Evolutionary conservation across 495 filamentous ascomycete species (phyloP), one percentile per base, ranked within the genome.

Genomic region (Staphylotrichum tortipilum): DNA sequence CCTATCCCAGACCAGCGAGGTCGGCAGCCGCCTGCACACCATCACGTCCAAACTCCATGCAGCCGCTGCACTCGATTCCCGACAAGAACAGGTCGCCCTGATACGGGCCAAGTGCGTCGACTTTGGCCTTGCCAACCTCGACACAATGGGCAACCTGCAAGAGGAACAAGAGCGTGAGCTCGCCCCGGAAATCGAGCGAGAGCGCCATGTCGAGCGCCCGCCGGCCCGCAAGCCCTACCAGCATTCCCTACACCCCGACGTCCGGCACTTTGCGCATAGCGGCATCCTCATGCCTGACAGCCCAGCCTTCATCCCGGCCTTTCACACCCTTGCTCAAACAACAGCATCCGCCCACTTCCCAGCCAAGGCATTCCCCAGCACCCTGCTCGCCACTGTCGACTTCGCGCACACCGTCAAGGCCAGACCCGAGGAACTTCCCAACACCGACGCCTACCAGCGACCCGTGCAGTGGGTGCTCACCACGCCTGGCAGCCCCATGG

Each of bases 111-210:
- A 76, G 49, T 74, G 77, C 6, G 59, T 73, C 4, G 61, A 63
- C n/a, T 58, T 55, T 29, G 31, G 57, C 23, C 44, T 58, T 31
- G 30, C 22, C 7, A 14, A 46, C 12, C 31, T 37, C 7, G 33
- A 47, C 19, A 1, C 44, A 4, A 37, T 37, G 44, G 33, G 22
- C 12, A 6, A 17, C 49, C 64, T 85, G 3, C 69, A 83, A 12
- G 82, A 89, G 58, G 83, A 87, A 54, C 82, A 86, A 44, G 84
- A 88, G 58, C 72, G 83, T 0, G 82, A 89, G 53, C 67, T 87
- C 0, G 71, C 76, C 0, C 78, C 77, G 2, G 82, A 88, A 51
- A 68, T 78, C 22, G 77, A 86, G 53, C 65, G 69, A 34, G 80
- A 88, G 49, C 62, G 67, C 11, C 64, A 87, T 29, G 55, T 79